Conservation (phyloP, 2,329 filamentous ascomycete species). For the Paracorniculantispora psalliotae region DNA sequence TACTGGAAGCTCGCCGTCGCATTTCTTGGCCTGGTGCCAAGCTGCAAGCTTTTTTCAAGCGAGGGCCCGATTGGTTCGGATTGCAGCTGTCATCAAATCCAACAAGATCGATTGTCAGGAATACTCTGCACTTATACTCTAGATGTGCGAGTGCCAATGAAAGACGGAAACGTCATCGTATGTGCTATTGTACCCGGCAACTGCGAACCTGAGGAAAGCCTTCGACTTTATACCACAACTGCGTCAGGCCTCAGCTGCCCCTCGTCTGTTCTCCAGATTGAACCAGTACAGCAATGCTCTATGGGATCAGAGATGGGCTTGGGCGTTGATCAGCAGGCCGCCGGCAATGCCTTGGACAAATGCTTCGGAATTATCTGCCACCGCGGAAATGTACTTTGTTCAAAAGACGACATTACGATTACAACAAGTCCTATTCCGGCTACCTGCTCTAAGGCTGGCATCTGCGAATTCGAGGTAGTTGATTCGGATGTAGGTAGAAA, state of each 20-base stretch:
- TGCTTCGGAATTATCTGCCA: neutral
- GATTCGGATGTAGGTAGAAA: neutral
- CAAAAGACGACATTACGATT: no score
- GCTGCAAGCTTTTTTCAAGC: neutral
- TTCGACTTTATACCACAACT: no score
- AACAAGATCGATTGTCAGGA: no score
- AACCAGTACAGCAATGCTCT: neutral
- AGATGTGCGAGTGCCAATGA: no score
- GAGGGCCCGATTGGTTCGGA: neutral
- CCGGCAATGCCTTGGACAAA: neutral
- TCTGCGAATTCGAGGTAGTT: neutral
- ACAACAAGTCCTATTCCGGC: no score
- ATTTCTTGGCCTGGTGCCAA: neutral
- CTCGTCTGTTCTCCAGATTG: neutral
- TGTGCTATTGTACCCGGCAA: no score
- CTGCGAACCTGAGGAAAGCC: no score
- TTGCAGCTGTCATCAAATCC: neutral
- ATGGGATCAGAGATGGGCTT: neutral
- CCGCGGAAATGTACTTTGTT: no score
- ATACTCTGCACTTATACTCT: no score
- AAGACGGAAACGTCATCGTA: no score
- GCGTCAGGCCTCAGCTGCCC: neutral
- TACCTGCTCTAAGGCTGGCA: no score
- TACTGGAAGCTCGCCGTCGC: neutral
- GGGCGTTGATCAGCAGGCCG: neutral